Evolutionary conservation across 2,329 filamentous ascomycete genomes (phyloP), one percentile per base, ranked within the genome.

Genomic region (Ascochyta clinopodiicola): DNA sequence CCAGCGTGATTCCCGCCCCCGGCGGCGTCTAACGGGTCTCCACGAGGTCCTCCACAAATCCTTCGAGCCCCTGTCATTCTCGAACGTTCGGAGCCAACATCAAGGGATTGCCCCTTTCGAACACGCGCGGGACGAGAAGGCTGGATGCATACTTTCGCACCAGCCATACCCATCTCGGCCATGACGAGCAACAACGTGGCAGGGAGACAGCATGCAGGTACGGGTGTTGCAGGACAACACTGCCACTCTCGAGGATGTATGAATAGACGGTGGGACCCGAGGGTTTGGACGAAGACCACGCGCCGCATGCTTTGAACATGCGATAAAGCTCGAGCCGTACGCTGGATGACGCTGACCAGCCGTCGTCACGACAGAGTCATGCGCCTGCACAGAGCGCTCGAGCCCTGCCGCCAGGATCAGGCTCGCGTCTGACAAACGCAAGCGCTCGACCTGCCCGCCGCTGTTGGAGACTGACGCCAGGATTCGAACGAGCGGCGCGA

Each of bases 191-290:
- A 32, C 12, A 12, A 40, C 7, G n/a, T 9, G 25, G 29, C 21
- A 12, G 9, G 36, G 31, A 15, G 27, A 35, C 12, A 22, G 12
- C 31, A 43, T 24, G 42, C 42, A 38, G 35, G 42, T 55, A 37
- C n/a, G 22, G 19, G 39, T 17, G 17, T 44, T 45, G 39, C n/a
- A 55, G 51, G 44, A 47, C 38, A 44, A 44, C 21, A 43, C 45
- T 29, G 45, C 45, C 39, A 29, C 38, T 3, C 4, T 54, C 15
- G 29, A 13, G 15, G 8, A 15, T 22, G 17, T 29, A 49, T 40
- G 15, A 48, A 39, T 31, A 35, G 44, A 34, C 25, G 6, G 10
- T 9, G 4, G 12, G 5, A 17, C 39, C 39, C 51, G 44, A 31
- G 27, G 44, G 24, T 31, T n/a, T 22, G 35, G 43, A 31, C 10